Evolutionary conservation across 768 basidiomycete genomes (phyloP).

Genomic region (Stropharia rugosoannulata): DNA sequence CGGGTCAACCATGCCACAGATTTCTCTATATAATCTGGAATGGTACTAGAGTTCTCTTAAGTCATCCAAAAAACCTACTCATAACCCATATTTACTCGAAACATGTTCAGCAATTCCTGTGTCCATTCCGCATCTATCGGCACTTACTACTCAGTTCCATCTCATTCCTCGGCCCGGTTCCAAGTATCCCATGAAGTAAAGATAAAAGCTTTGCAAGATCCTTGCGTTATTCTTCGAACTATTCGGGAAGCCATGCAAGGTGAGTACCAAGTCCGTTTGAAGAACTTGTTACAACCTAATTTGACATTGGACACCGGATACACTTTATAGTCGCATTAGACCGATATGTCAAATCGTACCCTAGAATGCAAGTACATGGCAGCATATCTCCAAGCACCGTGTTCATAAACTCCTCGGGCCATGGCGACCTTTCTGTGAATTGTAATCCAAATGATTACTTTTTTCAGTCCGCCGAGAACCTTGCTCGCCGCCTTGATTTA

Average conservation of each 20-base stretch:
- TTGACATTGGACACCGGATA: background rate
- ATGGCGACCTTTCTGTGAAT: too few species aligned
- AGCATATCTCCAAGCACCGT: conserved; percentile 1
- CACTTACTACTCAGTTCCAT: background rate
- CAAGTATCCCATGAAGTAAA: background rate
- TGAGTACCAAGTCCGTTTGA: background rate
- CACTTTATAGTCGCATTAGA: too few species aligned
- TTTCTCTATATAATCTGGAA: too few species aligned
- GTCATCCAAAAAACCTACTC: too few species aligned
- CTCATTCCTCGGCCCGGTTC: background rate
- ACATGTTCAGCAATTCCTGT: background rate
- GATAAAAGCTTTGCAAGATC: background rate
- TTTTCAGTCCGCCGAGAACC: conserved; percentile 3
- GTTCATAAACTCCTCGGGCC: background rate
- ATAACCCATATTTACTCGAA: background rate
- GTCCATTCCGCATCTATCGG: too few species aligned
- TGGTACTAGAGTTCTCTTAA: too few species aligned
- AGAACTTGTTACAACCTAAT: background rate
- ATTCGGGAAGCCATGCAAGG: conserved; percentile 5
- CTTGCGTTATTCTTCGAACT: conserved; percentile 3
- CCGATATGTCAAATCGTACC: too few species aligned
- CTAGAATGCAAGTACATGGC: background rate
- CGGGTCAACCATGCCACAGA: too few species aligned
- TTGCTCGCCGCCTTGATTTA: background rate
- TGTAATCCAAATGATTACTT: background rate